Base-by-base conservation (phyloP, 106 monocot species). In the Vanilla planifolia region DNA sequence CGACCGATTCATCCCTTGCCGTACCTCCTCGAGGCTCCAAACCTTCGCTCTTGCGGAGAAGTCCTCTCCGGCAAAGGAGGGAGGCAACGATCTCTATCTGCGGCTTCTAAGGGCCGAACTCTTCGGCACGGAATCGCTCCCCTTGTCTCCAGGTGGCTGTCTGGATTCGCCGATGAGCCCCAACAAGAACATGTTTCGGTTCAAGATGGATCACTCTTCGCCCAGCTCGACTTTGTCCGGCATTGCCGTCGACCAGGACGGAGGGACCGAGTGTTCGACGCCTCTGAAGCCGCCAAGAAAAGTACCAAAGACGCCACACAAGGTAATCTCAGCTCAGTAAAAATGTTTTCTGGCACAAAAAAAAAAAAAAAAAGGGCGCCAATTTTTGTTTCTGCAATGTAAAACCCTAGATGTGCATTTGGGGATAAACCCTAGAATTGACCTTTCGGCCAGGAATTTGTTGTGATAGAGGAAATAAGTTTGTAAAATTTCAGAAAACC, bases 1-100 rank as follows among this genome's bases (percentile, higher is more conserved):
- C 72, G 96, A 98, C 47, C 63, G 96, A 5, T 98, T 98, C 79
- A 91, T 98, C 51, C 96, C 96, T 2, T 98, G 96, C 75, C 43
- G 96, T 11, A 77, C 96, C 16, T 87, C 87, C 5, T 96, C 96
- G 16, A 60, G 96, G 69, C 87, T 98, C 33, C 81, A 98, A 24
- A 72, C 74, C 61, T 80, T 98, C 69, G 46, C 58, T 0, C 48
- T 98, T 2, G 59, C 72, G 23, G 96, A 91, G 3, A 79, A 71
- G n/a, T 46, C 81, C 1, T 84, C 90, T 0, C 86, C 86, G 3
- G 68, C 24, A 20, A 85, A 88, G 66, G 90, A 91, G 26, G 87
- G 87, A 3, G 79, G 81, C 28, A 91, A 88, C 68, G 90, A 91
- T 28, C 68, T 69, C 3, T 98, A 98, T 65, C 39, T 74, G 22